Conservation (phyloP, 805 yeast species). For the Candida khao-thaluensis region DNA sequence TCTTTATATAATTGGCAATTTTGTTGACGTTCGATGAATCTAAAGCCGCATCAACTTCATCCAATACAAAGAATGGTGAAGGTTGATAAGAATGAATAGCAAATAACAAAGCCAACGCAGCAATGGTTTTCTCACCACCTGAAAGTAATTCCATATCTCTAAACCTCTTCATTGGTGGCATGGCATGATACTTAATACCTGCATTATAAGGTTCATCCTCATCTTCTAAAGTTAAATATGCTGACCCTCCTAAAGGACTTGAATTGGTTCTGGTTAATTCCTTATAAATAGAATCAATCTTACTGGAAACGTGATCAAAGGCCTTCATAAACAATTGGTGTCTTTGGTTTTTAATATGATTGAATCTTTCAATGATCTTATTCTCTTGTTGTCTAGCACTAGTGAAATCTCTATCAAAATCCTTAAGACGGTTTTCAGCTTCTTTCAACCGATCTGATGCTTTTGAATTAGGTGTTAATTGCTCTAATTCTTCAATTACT, state of each 20-base stretch:
- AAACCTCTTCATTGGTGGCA: constrained; percentile 94
- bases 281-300: constrained; percentile 76
- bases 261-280: constrained; percentile 75
- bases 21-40: constrained; percentile 85
- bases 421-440: constrained; percentile 58
- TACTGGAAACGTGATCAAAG: constrained; percentile 68
- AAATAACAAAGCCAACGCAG: constrained; percentile 89
- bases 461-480: constrained; percentile 75
- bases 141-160: constrained; percentile 89
- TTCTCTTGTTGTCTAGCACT: constrained; percentile 61
- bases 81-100: constrained; percentile 90
- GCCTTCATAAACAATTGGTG: constrained; percentile 66
- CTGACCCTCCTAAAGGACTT: constrained; percentile 89
- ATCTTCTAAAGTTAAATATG: constrained; percentile 80
- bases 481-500: constrained; percentile 38
- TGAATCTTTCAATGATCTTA: constrained; percentile 53
- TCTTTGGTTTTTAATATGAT: constrained; percentile 58
- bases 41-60: constrained; percentile 97
- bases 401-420: constrained; percentile 63
- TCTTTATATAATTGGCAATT: constrained; percentile 81
- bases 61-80: constrained; percentile 92
- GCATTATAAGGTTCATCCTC: constrained; percentile 84
- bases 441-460: constrained; percentile 76
- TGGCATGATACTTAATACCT: constrained; percentile 88
- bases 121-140: constrained; percentile 96